These are phyloP conservation scores for Ogataea polymorpha DNA, from an alignment of 805 yeast genomes.

Conservation along the genomic window DNA sequence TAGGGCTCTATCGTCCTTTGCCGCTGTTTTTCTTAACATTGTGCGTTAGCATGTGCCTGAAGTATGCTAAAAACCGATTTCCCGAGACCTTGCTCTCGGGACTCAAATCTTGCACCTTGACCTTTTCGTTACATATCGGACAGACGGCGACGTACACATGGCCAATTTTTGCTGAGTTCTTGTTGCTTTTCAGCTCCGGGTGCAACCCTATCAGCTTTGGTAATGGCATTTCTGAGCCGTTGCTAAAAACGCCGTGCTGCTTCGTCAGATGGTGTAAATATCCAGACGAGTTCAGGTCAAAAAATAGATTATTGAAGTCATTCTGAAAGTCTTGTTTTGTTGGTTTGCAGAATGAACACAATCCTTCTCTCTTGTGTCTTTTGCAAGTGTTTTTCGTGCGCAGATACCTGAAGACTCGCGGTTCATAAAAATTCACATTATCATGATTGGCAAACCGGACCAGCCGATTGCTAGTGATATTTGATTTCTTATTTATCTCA, in stretches of 20 bases:
- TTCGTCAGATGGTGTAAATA: conserved; percentile 28
- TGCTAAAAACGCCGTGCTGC: conserved; percentile 27
- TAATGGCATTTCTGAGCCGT: conserved; percentile 21
- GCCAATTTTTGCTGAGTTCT: conserved; percentile 12
- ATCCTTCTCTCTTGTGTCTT: conserved; percentile 20
- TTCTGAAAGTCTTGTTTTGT: conserved; percentile 8
- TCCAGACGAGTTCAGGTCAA: conserved; percentile 23
- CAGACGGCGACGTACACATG: conserved; percentile 17
- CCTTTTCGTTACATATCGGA: conserved; percentile 12
- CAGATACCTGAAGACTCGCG: conserved; percentile 15
- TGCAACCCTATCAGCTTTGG: conserved; percentile 19
- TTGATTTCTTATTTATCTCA: conserved; percentile 12
- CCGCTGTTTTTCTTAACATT: conserved; percentile 16
- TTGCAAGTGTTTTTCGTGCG: conserved; percentile 7
- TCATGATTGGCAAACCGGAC: conserved; percentile 7
- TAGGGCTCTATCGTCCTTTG: conserved; percentile 24
- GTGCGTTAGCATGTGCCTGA: conserved; percentile 20
- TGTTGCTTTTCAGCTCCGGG: conserved; percentile 15
- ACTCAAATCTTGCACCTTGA: conserved; percentile 15
- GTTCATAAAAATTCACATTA: conserved; percentile 17
- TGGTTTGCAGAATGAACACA: conserved; percentile 24
- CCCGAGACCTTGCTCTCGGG: conserved; percentile 7
- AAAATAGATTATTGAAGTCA: conserved; percentile 15
- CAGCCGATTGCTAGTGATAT: background rate
- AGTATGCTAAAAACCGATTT: conserved; percentile 17